Percentiles rank a stretch among this genome's conserved stretches.
These are phyloP conservation scores for Selenicereus undatus DNA, from an alignment of 148 eudicot species.

Conservation along the genomic window DNA sequence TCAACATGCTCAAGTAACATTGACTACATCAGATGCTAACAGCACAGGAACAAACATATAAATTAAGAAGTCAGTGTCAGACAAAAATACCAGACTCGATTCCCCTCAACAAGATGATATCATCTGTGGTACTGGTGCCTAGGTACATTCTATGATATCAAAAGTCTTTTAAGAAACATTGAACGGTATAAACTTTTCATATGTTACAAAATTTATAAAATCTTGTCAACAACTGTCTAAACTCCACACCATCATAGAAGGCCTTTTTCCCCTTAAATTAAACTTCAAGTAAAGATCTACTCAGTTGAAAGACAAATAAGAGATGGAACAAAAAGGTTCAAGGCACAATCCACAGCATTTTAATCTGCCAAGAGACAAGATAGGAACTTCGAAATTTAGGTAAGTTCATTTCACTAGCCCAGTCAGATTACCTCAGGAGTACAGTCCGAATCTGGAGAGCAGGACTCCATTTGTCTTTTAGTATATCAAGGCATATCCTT, in stretches of 20 bases:
- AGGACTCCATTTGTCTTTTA: slow-evolving; percentile 99
- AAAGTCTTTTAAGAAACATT: not conserved
- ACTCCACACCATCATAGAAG: not conserved
- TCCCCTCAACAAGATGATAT: not conserved
- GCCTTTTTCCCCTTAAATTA: too few relatives aligned
- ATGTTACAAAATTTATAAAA: not conserved
- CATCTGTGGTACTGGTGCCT: not conserved
- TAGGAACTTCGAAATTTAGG: not conserved
- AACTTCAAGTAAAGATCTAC: not conserved
- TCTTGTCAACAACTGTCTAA: too few relatives aligned
- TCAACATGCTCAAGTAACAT: not conserved
- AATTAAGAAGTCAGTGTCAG: too few relatives aligned
- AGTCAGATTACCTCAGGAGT: slow-evolving; percentile 60
- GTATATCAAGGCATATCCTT: slow-evolving; percentile 97
- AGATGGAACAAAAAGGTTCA: not conserved
- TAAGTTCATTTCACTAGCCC: not conserved
- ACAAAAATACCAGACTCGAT: too few relatives aligned
- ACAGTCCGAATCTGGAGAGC: slow-evolving; percentile 99
- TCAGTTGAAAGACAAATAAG: not conserved
- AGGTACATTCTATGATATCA: not conserved
- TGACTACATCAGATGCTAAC: too few relatives aligned
- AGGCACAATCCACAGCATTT: not conserved
- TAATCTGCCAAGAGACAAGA: not conserved
- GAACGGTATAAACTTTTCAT: not conserved
- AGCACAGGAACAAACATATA: too few relatives aligned